Base-by-base conservation (phyloP, 768 basidiomycete species). In the Dioszegia crocea region DNA sequence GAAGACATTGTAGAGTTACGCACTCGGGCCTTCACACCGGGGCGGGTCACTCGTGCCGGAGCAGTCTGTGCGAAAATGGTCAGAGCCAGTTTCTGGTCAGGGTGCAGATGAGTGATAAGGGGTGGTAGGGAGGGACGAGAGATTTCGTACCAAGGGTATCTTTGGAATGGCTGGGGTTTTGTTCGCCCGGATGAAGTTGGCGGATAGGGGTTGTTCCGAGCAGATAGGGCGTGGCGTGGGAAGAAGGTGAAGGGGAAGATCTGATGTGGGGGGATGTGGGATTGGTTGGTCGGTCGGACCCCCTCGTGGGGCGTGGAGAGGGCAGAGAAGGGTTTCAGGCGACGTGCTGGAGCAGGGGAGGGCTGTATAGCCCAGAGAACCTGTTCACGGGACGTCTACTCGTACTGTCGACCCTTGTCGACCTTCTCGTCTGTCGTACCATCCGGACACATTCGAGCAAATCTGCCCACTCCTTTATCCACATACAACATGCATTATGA, bases 11-110 rank as follows among this genome's bases (percentile, higher is more conserved):
- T 63, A 66, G 65, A 66, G 65, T 38, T 41, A 61, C 52, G 65
- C 54, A 52, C 65, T 66, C 59, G 65, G 17, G 65, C 47, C 65
- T 63, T 63, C 65, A 60, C 62, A 57, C 59, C 47, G 65, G 59
- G 47, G 38, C 43, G 36, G 62, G 48, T 49, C 40, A 21, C 27
- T 45, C 29, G 47, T 30, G n/a, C 31, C 2, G 43, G 36, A 5
- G 6, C 33, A 43, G 52, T 38, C 23, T 43, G 29, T 56, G 54
- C 30, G 17, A n/a, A n/a, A n/a, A 24, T 8, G 52, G 40, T 21
- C 3, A 17, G 21, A 17, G 9, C 40, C 40, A 10, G 8, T 43
- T 43, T 21, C 14, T 3, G 19, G 17, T 45, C 23, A 31, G n/a
- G 51, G 33, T 21, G 33, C 5, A 17, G 51, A 52, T 33, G 36